Percentiles rank a stretch among this genome's conserved stretches.
Conservation (phyloP, 2,329 filamentous ascomycete genomes). For the Aspergillus proliferans region DNA sequence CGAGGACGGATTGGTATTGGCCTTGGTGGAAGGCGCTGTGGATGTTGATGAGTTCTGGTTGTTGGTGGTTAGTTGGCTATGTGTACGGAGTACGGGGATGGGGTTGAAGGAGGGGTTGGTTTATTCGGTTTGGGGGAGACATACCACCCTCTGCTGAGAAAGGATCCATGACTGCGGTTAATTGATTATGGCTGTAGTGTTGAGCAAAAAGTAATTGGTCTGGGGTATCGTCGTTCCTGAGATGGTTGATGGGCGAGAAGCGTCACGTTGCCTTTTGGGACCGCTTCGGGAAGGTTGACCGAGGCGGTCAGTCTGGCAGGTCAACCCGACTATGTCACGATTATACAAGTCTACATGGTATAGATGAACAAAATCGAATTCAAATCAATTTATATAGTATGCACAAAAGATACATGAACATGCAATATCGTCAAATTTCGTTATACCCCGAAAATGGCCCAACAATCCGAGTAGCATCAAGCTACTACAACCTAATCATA, state of each 20-base stretch:
- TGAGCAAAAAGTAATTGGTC: neutral
- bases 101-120: neutral
- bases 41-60: constrained; percentile 59
- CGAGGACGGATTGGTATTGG: constrained; percentile 78
- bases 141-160: constrained; percentile 59
- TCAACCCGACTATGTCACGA: too few relatives aligned
- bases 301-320: neutral
- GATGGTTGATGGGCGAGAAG: constrained; percentile 3
- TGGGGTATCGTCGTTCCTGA: neutral
- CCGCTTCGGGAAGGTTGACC: constrained; percentile 8
- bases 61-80: constrained; percentile 9
- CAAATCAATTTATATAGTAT: too few relatives aligned
- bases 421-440: too few relatives aligned
- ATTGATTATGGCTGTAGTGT: constrained; percentile 5
- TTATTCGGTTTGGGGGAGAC: constrained; percentile 5
- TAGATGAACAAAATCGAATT: too few relatives aligned
- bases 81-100: constrained; percentile 5
- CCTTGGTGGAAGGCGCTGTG: constrained; percentile 65
- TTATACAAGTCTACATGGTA: too few relatives aligned
- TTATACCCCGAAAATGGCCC: too few relatives aligned
- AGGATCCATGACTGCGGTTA: constrained; percentile 49
- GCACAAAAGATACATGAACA: too few relatives aligned
- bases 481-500: too few relatives aligned
- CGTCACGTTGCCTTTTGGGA: constrained; percentile 17
- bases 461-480: too few relatives aligned